phyloP scores from a whole-genome alignment of 2,329 filamentous ascomycete genomes.

The Chalaropsis thielavioides region DNA sequence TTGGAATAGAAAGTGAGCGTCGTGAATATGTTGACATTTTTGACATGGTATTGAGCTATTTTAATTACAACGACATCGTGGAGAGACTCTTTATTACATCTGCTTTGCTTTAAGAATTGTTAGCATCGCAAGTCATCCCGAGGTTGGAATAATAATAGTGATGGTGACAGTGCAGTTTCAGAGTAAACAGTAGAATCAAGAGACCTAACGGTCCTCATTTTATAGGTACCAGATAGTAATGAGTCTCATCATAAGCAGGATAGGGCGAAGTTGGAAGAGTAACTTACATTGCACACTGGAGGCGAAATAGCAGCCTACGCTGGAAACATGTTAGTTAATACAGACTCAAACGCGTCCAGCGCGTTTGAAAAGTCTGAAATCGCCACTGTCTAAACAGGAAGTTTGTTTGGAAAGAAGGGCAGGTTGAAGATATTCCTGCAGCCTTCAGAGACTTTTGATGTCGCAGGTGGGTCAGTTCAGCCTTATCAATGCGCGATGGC shows the following conservation, averaged over 20 bases:
- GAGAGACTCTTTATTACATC: not conserved
- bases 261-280: not conserved
- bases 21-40: no score
- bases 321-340: not conserved
- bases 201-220: constrained; percentile 47
- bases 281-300: constrained; percentile 11
- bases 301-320: not conserved
- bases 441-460: constrained; percentile 12
- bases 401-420: constrained; percentile 4
- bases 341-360: not conserved
- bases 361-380: not conserved
- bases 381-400: not conserved
- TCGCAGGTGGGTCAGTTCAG: constrained; percentile 12
- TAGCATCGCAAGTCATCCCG: constrained; percentile 5
- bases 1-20: no score
- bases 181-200: constrained; percentile 19
- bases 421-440: not conserved
- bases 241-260: constrained; percentile 53
- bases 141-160: not conserved
- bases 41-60: not conserved
- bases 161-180: constrained; percentile 2
- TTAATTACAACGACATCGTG: not conserved
- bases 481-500: not conserved
- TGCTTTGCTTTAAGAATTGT: not conserved
- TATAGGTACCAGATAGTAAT: constrained; percentile 88